phyloP scores from a whole-genome alignment of 2,329 filamentous ascomycete genomes.

The Dendryphion nanum region DNA sequence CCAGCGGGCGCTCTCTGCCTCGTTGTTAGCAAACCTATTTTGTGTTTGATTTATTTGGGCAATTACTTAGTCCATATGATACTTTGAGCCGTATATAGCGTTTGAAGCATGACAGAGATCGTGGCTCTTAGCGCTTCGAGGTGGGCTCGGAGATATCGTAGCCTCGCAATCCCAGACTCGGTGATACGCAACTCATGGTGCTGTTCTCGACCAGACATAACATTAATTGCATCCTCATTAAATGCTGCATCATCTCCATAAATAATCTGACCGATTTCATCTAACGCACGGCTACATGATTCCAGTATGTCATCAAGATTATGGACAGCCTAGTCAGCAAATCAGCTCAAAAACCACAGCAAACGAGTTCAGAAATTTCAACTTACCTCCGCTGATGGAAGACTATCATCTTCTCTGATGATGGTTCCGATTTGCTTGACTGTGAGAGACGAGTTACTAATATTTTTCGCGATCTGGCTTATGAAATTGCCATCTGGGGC shows the following conservation, averaged over 20 bases:
- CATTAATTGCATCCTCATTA: constrained; percentile 1
- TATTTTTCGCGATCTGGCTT: constrained; percentile 28
- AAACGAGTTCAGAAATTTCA: constrained; percentile 1
- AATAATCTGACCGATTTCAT: constrained; percentile 3
- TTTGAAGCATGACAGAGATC: constrained; percentile 38
- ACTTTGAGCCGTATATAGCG: constrained; percentile 37
- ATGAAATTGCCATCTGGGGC: constrained; percentile 24
- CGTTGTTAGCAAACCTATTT: constrained; percentile 1
- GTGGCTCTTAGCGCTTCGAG: constrained; percentile 35
- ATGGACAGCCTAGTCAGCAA: constrained; percentile 26
- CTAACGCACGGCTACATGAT: constrained; percentile 21
- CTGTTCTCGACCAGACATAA: background rate
- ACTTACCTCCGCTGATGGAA: constrained; percentile 37
- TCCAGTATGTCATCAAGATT: constrained; percentile 33
- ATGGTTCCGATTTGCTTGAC: constrained; percentile 40
- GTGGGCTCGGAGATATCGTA: constrained; percentile 34
- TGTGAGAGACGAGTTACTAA: constrained; percentile 35
- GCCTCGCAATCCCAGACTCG: constrained; percentile 13
- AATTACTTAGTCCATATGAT: constrained; percentile 40
- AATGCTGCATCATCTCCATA: constrained; percentile 1
- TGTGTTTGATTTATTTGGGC: background rate
- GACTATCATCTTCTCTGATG: constrained; percentile 37
- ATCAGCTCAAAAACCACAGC: background rate
- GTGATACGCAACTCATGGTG: constrained; percentile 10
- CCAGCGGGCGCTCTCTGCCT: constrained; percentile 26